A percentile compares a stretch with the other conserved stretches of the same genome.
Conservation (phyloP, 2,329 filamentous ascomycete genomes). For the Amauroascus niger region DNA sequence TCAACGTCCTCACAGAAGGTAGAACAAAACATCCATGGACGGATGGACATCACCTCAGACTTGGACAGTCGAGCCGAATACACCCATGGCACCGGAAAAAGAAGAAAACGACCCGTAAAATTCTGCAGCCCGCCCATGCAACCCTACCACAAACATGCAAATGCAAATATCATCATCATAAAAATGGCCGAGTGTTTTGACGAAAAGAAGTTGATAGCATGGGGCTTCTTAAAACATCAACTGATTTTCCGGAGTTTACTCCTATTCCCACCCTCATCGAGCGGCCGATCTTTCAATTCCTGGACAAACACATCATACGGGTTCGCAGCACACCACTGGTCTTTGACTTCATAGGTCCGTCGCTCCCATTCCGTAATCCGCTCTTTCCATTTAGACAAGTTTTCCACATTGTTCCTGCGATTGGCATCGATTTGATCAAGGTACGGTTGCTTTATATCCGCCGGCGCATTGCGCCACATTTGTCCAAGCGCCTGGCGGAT, state of each 20-base stretch:
- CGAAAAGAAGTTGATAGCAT: neutral
- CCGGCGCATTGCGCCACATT: conserved; percentile 74
- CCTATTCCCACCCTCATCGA: neutral
- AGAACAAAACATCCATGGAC: too few relatives aligned
- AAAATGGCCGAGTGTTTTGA: neutral
- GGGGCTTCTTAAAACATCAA: neutral
- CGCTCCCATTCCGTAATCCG: conserved; percentile 47
- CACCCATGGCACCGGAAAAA: neutral
- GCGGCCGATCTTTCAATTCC: conserved; percentile 6
- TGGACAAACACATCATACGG: conserved; percentile 25
- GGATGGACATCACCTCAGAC: neutral
- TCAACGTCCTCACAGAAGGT: too few relatives aligned
- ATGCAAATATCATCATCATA: neutral
- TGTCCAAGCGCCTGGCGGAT: conserved; percentile 76
- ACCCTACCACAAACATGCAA: neutral
- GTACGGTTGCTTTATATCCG: conserved; percentile 66
- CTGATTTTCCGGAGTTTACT: conserved; percentile 10
- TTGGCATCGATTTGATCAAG: conserved; percentile 62
- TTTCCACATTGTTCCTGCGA: conserved; percentile 56
- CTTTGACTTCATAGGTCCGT: conserved; percentile 31
- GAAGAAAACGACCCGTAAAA: neutral
- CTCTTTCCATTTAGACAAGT: conserved; percentile 62
- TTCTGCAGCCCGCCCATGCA: neutral
- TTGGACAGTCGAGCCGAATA: neutral
- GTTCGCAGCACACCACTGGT: conserved; percentile 33